phyloP scores from a whole-genome alignment of 2,329 filamentous ascomycete genomes.

The Penicillium oxalicum region DNA sequence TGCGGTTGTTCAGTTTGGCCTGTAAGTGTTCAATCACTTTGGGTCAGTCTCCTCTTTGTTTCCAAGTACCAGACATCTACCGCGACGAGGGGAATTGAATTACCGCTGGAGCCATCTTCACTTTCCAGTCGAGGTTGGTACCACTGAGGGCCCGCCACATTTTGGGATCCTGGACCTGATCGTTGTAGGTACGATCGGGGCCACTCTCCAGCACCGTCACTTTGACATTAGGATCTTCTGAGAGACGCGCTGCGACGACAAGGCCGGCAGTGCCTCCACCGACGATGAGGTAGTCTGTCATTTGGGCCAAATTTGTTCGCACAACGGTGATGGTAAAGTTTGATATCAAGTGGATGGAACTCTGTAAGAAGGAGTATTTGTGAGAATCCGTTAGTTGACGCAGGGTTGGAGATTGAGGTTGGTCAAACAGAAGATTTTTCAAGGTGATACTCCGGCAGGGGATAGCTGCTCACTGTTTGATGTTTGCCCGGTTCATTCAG shows the following conservation, averaged over 20 bases:
- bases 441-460: too few relatives aligned
- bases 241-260: constrained; percentile 14
- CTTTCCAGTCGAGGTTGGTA: constrained; percentile 14
- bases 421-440: too few relatives aligned
- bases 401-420: too few relatives aligned
- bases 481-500: too few relatives aligned
- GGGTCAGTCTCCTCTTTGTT: not conserved
- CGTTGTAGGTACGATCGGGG: constrained; percentile 9
- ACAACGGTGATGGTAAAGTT: not conserved
- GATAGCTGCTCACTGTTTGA: too few relatives aligned
- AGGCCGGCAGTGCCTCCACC: constrained; percentile 15
- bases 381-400: too few relatives aligned
- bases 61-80: too few relatives aligned
- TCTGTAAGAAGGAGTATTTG: too few relatives aligned
- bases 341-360: not conserved
- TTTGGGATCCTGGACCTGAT: constrained; percentile 5
- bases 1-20: constrained; percentile 9
- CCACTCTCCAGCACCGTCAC: constrained; percentile 13
- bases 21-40: not conserved
- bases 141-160: constrained; percentile 5
- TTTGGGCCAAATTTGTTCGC: not conserved
- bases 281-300: constrained; percentile 11
- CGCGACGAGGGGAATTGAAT: not conserved
- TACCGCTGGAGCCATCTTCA: constrained; percentile 11
- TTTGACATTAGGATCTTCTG: constrained; percentile 7